These are phyloP conservation scores for Simmondsia chinensis DNA, from an alignment of 148 eudicot species.

Conservation along the genomic window DNA sequence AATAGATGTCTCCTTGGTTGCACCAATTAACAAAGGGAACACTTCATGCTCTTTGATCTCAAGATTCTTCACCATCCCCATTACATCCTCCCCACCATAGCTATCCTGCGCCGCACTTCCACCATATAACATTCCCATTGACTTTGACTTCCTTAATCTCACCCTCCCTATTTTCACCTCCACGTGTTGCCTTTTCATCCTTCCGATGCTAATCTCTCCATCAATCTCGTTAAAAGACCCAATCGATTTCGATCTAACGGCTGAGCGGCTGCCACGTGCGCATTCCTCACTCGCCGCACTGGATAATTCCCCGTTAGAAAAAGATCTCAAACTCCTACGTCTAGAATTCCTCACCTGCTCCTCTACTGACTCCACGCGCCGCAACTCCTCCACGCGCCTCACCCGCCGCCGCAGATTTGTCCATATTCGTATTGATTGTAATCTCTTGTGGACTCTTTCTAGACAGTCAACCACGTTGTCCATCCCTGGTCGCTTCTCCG, in stretches of 20 bases:
- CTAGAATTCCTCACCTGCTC: conserved; percentile 12
- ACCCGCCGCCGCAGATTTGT: conserved; percentile 33
- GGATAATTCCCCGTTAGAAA: conserved; percentile 30
- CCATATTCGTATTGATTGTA: conserved; percentile 18
- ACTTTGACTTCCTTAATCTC: conserved; percentile 64
- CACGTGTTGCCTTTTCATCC: conserved; percentile 22
- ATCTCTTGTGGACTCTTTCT: conserved; percentile 22
- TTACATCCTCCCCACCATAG: conserved; percentile 11
- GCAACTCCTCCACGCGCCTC: conserved; percentile 20
- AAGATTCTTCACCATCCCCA: background rate
- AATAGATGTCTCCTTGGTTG: too few relatives aligned
- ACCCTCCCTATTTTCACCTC: conserved; percentile 32
- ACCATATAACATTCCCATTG: conserved; percentile 49
- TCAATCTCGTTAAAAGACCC: conserved; percentile 29
- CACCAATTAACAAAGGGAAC: conserved; percentile 45
- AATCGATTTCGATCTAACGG: conserved; percentile 46
- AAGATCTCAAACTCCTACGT: conserved; percentile 19
- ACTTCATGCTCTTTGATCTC: conserved; percentile 25
- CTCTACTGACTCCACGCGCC: conserved; percentile 18
- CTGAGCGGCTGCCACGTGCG: conserved; percentile 13
- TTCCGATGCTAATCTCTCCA: background rate
- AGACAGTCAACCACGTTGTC: conserved; percentile 44
- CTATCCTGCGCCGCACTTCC: conserved; percentile 5
- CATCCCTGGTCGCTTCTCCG: conserved; percentile 63
- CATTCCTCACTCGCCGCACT: conserved; percentile 16